Percentiles rank a stretch among this genome's conserved stretches.
These are phyloP conservation scores for Volvox carteri DNA, from an alignment of 163 green algal genomes.

Conservation along the genomic window DNA sequence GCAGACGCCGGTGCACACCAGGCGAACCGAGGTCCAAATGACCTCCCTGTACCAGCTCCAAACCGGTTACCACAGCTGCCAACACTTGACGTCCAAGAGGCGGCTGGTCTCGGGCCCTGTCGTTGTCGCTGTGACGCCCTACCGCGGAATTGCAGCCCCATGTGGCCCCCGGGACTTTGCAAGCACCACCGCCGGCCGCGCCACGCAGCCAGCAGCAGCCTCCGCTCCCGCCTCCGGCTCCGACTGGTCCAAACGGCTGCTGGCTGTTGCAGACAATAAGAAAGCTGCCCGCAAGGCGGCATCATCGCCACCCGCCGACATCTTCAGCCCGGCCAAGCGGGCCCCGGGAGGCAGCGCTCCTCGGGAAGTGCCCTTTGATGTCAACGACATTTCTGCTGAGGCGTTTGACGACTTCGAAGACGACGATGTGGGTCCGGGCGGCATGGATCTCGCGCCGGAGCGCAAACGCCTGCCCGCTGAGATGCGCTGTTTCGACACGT, in stretches of 20 bases:
- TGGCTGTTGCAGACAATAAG: constrained; percentile 46
- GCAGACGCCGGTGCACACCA: background rate
- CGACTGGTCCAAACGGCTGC: constrained; percentile 56
- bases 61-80: background rate
- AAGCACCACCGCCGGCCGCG: background rate
- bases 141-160: too few relatives aligned
- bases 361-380: too few relatives aligned
- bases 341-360: too few relatives aligned
- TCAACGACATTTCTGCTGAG: background rate
- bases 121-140: background rate
- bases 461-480: constrained; percentile 80
- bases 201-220: background rate
- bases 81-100: background rate
- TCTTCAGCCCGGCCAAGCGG: constrained; percentile 44
- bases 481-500: constrained; percentile 94
- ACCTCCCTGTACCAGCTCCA: background rate
- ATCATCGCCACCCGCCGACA: constrained; percentile 3
- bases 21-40: background rate
- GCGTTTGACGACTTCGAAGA: background rate
- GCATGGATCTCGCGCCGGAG: background rate
- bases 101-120: background rate
- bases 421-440: background rate
- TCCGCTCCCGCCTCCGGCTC: background rate
- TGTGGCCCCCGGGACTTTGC: background rate
- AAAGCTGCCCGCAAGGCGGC: constrained; percentile 10